These are phyloP conservation scores for Sphaerostilbella broomeana DNA, from an alignment of 2,329 filamentous ascomycete genomes.

Conservation along the genomic window DNA sequence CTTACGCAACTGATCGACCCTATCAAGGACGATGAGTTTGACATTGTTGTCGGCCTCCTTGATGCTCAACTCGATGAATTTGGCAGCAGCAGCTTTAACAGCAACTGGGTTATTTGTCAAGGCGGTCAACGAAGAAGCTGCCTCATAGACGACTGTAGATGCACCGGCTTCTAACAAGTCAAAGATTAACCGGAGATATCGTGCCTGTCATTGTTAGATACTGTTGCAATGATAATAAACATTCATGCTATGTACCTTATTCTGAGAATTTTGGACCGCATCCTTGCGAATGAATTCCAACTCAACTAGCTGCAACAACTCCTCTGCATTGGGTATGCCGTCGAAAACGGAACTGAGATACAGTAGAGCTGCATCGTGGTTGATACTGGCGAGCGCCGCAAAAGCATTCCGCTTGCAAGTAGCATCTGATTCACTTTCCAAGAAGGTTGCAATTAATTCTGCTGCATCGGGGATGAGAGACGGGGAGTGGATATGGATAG, in stretches of 20 bases:
- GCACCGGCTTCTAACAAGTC: slow-evolving; percentile 89
- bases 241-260: slow-evolving; percentile 58
- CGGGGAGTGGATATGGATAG: slow-evolving; percentile 86
- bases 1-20: slow-evolving; percentile 78
- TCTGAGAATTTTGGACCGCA: slow-evolving; percentile 86
- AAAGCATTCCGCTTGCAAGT: slow-evolving; percentile 99
- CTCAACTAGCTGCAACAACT: slow-evolving; percentile 86
- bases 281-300: slow-evolving; percentile 97
- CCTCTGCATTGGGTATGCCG: slow-evolving; percentile 87
- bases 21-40: slow-evolving; percentile 94
- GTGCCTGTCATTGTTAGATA: slow-evolving; percentile 48
- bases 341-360: slow-evolving; percentile 89
- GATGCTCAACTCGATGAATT: slow-evolving; percentile 95
- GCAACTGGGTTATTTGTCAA: slow-evolving; percentile 95
- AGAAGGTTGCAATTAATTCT: slow-evolving; percentile 82
- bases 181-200: slow-evolving; percentile 91
- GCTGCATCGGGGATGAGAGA: slow-evolving; percentile 91
- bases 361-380: slow-evolving; percentile 83
- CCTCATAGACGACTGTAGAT: slow-evolving; percentile 95
- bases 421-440: slow-evolving; percentile 83
- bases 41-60: slow-evolving; percentile 99
- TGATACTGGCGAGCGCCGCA: slow-evolving; percentile 81
- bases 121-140: slow-evolving; percentile 86
- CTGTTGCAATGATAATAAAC: slow-evolving; percentile 21
- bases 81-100: slow-evolving; percentile 90